Conservation (phyloP, 2,329 filamentous ascomycete species). For the Fusarium sp. region DNA sequence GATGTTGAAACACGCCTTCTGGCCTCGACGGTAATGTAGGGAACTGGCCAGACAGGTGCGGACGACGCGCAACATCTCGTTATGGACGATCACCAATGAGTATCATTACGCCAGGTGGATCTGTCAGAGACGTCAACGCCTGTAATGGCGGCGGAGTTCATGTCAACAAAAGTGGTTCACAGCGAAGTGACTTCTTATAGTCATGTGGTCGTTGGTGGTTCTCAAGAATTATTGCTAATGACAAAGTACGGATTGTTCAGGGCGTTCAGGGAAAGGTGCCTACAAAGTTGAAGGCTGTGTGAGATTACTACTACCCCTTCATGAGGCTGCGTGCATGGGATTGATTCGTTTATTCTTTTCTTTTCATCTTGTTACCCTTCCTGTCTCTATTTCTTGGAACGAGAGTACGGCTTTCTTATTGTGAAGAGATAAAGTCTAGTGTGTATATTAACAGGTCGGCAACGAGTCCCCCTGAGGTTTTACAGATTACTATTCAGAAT, state of each 20-base stretch:
- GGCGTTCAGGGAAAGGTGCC: constrained; percentile 48
- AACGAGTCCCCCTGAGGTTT: constrained; percentile 8
- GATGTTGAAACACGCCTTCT: constrained; percentile 60
- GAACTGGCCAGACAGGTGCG: constrained; percentile 32
- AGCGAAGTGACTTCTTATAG: constrained; percentile 34
- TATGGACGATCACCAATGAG: constrained; percentile 15
- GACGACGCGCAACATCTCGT: constrained; percentile 23
- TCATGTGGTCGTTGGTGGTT: constrained; percentile 32
- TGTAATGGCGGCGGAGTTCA: constrained; percentile 13
- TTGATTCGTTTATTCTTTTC: constrained; percentile 25
- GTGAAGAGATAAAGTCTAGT: constrained; percentile 20
- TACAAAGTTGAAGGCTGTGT: constrained; percentile 45
- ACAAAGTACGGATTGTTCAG: constrained; percentile 46
- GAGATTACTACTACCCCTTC: constrained; percentile 42
- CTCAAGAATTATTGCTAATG: constrained; percentile 44
- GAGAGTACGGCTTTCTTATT: constrained; percentile 26
- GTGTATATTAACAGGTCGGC: constrained; percentile 35
- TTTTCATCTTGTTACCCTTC: constrained; percentile 30
- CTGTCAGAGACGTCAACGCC: constrained; percentile 7
- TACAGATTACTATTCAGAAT: constrained; percentile 10
- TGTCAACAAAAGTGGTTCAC: constrained; percentile 27
- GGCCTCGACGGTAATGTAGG: constrained; percentile 59
- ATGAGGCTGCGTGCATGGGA: constrained; percentile 47
- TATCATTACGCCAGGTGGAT: neutral
- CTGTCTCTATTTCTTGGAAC: constrained; percentile 30